A percentile compares a stretch with the other conserved stretches of the same genome.
Conservation (phyloP, 352 stramenopile genomes). For the Pythium oligandrum region DNA sequence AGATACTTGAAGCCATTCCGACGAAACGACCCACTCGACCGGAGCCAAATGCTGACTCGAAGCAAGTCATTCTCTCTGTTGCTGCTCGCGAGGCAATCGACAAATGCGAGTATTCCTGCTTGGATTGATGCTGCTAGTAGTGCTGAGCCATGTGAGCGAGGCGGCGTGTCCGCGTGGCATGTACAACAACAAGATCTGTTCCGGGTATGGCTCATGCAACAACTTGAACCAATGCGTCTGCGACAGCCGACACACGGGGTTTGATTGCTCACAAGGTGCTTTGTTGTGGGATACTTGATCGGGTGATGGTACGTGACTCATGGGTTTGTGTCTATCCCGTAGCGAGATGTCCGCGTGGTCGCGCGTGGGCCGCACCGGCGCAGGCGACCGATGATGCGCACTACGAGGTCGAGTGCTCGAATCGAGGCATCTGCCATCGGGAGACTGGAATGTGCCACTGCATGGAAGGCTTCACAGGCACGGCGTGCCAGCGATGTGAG, state of each 20-base stretch:
- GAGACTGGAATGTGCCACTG: slow-evolving; percentile 46
- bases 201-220: slow-evolving; percentile 47
- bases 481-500: slow-evolving; percentile 64
- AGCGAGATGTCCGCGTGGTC: slow-evolving; percentile 45
- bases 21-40: too few species aligned
- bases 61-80: too few species aligned
- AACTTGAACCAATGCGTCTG: slow-evolving; percentile 43
- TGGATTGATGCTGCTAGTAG: too few species aligned
- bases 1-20: too few species aligned
- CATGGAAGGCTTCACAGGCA: slow-evolving; percentile 64
- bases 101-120: too few species aligned
- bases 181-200: slow-evolving; percentile 57
- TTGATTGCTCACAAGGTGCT: slow-evolving; percentile 62
- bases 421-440: slow-evolving; percentile 64
- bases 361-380: slow-evolving; percentile 57
- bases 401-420: slow-evolving; percentile 71
- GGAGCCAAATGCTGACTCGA: too few species aligned
- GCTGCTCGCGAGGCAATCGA: too few species aligned
- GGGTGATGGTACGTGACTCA: neutral
- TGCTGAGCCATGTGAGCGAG: neutral
- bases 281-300: neutral
- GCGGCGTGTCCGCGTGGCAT: slow-evolving; percentile 36
- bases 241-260: slow-evolving; percentile 43
- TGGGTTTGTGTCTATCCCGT: slow-evolving; percentile 1
- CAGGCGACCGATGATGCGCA: slow-evolving; percentile 47